Conservation (phyloP, 2,329 filamentous ascomycete species). For the Fusarium camptoceras region DNA sequence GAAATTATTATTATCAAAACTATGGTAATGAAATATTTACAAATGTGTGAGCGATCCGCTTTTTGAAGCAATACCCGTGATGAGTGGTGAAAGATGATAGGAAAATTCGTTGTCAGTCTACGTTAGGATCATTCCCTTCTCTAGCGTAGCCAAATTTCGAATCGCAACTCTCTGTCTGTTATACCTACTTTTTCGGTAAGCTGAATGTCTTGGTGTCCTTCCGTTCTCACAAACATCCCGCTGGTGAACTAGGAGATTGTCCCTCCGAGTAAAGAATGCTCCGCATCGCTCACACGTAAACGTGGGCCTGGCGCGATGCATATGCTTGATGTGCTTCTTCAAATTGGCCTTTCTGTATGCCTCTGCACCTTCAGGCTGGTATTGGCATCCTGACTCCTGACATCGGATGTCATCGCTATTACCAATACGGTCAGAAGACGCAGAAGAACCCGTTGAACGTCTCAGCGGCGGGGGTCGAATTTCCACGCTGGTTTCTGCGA, state of each 20-base stretch:
- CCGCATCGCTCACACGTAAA: neutral
- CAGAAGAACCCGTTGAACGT: fast-evolving
- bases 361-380: fast-evolving
- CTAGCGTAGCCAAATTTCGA: neutral
- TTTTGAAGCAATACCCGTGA: no score
- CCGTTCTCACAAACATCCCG: neutral
- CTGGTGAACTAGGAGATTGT: neutral
- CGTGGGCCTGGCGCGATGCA: fast-evolving
- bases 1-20: no score
- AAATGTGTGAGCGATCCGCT: no score
- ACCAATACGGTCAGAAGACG: fast-evolving
- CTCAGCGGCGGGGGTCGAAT: fast-evolving
- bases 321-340: neutral
- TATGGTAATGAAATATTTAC: no score
- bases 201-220: fast-evolving
- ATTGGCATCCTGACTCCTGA: neutral
- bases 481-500: neutral
- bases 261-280: neutral
- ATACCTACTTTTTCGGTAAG: neutral
- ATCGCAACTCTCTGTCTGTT: neutral
- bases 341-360: fast-evolving
- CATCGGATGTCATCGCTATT: neutral
- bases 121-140: neutral
- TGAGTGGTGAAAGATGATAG: fast-evolving
- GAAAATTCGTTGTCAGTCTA: neutral